Base-by-base conservation (phyloP, 805 yeast species). In the Candida insectorum region DNA sequence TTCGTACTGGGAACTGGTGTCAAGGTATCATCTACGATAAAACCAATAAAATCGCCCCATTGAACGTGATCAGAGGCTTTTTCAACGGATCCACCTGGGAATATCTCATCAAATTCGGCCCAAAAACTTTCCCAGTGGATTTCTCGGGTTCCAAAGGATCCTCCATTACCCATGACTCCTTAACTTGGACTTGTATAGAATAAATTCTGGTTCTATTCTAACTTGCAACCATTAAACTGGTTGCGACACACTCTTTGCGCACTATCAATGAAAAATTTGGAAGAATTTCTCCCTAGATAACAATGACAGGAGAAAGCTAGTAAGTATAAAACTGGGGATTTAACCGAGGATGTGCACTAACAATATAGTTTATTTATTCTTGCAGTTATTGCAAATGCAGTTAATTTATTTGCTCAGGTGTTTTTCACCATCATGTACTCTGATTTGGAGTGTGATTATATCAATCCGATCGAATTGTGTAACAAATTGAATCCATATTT, bases 381-480 rank as follows among this genome's bases (percentile, higher is more conserved):
- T 48, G 86, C 96, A 7, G 95, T 89, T 27, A 56, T 89, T 39
- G 72, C 82, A 43, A 91, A 91, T 63, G 93, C 95, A 39, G 76
- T 84, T 49, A 87, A 85, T 72, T 71, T 91, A 64, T 88, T 91
- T 56, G 71, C 85, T 24, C 97, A 89, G 68, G 97, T 89, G 36
- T 93, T 85, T 62, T 89, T 89, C 75, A 87, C 96, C 31, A 88
- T 89, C 63, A 80, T 88, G 82, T 91, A 85, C 70, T 85, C 95
- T 45, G 97, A 89, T 64, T 73, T 89, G 60, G 97, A 86, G 63
- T 81, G 89, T 54, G 98, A 93, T 62, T 93, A 91, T 71, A 89
- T 91, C 67, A 93, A 91, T 62, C 97, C 97, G 37, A 87, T 91
- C 58, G 97, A 91, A 65, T 73, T 93, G 50, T 93, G 98, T 68